Base-by-base conservation (phyloP, 495 filamentous ascomycete genomes). In the Articulospora tetracladia region DNA sequence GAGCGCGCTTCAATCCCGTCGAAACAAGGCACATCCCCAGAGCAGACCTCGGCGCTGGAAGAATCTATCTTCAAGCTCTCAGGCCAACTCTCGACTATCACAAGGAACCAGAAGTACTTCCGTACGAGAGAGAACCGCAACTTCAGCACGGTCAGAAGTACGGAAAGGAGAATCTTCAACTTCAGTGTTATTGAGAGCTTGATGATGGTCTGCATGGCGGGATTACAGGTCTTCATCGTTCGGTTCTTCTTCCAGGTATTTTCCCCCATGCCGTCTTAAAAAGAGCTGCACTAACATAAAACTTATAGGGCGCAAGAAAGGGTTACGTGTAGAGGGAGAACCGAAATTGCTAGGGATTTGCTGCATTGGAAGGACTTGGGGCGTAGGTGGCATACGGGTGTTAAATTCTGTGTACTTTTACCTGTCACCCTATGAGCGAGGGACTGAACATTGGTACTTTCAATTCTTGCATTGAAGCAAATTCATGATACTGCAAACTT, bases 91-190 rank as follows among this genome's bases (percentile, higher is more conserved):
- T 96, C 92, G n/a, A 97, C 93, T 56, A 93, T 99, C 70, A 91
- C 90, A 19, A 86, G 95, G 50, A 97, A 96, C 78, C 95, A 99
- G 72, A 98, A 98, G 71, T 98, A 98, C 77, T 99, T 99, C 86
- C 90, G 95, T 30, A 99, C 95, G 1, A 86, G 95, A 62, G 95
- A 99, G 79, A 98, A 99, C 79, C 84, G 95, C 49, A 99, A 99
- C 73, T 96, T 98, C 76, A 96, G 91, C 74, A 99, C 95, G 4
- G 95, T 99, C 55, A 82, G 92, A 70, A 96, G 92, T 74, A 99
- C 95, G 27, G 95, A 99, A 78, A 82, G 80, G 63, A 81, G 95
- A 47, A 98, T 99, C 65, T 93, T 97, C 76, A 97, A 97, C 72
- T 97, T 99, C 76, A 96, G 90, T 68, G 79, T 99, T 49, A 88